Percentiles rank a stretch among this genome's conserved stretches.
Conservation (phyloP, 2,329 filamentous ascomycete genomes). For the Stemphylium beticola region DNA sequence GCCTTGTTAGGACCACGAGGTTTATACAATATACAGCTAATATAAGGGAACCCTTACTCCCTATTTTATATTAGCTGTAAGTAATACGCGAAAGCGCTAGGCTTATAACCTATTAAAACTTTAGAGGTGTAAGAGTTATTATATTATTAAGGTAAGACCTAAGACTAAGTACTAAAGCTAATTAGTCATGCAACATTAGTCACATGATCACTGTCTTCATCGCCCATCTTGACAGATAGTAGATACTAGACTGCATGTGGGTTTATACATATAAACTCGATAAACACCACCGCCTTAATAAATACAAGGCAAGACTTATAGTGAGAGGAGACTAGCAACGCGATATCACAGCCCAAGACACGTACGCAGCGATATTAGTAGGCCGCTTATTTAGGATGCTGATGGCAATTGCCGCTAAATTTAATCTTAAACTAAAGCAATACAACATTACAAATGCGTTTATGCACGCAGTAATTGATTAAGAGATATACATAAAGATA, state of each 20-base stretch:
- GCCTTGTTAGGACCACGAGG: too few species aligned
- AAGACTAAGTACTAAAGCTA: too few species aligned
- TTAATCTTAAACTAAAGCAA: slow-evolving; percentile 23
- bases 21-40: too few species aligned
- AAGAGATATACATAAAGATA: too few species aligned
- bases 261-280: slow-evolving; percentile 11
- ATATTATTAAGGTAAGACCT: too few species aligned
- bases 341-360: background rate
- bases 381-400: slow-evolving; percentile 13
- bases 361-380: background rate
- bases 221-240: background rate
- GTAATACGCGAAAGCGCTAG: too few species aligned
- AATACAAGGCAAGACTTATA: slow-evolving; percentile 15
- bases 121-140: too few species aligned
- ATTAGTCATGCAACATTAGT: too few species aligned
- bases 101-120: too few species aligned
- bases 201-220: too few species aligned
- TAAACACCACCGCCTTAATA: slow-evolving; percentile 5
- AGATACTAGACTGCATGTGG: slow-evolving; percentile 12
- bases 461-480: slow-evolving; percentile 17
- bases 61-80: too few species aligned
- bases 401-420: slow-evolving; percentile 23
- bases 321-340: slow-evolving; percentile 20
- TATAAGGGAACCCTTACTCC: too few species aligned
- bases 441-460: slow-evolving; percentile 29